Conservation (phyloP, 2,329 filamentous ascomycete genomes). For the Xylaria sp. region DNA sequence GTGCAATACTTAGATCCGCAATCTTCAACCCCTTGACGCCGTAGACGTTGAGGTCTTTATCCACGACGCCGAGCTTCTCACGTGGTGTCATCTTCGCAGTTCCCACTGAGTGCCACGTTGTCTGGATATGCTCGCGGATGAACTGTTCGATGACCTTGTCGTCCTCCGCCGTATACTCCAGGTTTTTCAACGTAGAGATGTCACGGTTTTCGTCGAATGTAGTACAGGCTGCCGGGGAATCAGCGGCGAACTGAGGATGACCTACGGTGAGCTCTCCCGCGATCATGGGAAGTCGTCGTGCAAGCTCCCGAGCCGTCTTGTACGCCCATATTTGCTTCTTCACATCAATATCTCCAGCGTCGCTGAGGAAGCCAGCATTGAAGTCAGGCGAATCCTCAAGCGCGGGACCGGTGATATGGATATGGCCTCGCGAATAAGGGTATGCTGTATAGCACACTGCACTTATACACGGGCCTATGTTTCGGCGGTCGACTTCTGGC, state of each 20-base stretch:
- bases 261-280: conserved; percentile 39
- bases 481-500: conserved; percentile 9
- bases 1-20: conserved; percentile 33
- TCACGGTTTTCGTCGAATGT: conserved; percentile 4
- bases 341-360: conserved; percentile 46
- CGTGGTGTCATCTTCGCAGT: conserved; percentile 39
- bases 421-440: conserved; percentile 53
- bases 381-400: conserved; percentile 47
- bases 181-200: conserved; percentile 33
- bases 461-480: conserved; percentile 43
- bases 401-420: conserved; percentile 50
- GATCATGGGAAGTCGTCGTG: conserved; percentile 50
- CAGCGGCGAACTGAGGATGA: conserved; percentile 41
- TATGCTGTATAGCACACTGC: conserved; percentile 50
- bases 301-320: conserved; percentile 59
- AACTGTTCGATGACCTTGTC: conserved; percentile 41
- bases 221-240: conserved; percentile 34
- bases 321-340: conserved; percentile 58
- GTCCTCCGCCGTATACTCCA: conserved; percentile 44
- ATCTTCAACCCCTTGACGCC: conserved; percentile 38
- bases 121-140: conserved; percentile 35
- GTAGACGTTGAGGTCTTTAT: conserved; percentile 38
- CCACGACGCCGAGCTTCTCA: conserved; percentile 38
- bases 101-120: conserved; percentile 40
- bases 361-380: conserved; percentile 51